phyloP scores from a whole-genome alignment of 805 yeast species.

The Candida oleophila region DNA sequence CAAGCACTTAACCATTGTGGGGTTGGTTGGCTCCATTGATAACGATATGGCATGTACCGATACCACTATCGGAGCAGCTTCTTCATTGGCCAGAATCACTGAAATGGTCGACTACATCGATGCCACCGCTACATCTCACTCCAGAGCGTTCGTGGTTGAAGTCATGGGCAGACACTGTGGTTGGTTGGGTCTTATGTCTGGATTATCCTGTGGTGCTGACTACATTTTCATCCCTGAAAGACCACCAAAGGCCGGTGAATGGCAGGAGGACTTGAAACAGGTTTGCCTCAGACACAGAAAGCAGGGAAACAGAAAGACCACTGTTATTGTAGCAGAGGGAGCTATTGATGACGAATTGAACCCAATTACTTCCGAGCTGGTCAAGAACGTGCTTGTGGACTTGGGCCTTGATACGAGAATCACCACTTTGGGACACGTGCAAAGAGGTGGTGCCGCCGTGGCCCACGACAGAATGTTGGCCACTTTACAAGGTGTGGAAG shows the following conservation, averaged over 20 bases:
- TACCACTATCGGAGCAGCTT: conserved; percentile 78
- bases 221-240: conserved; percentile 78
- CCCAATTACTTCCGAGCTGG: conserved; percentile 66
- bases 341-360: conserved; percentile 69
- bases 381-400: conserved; percentile 61
- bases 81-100: conserved; percentile 74
- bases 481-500: conserved; percentile 80
- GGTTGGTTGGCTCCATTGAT: conserved; percentile 80
- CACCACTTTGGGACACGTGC: conserved; percentile 78
- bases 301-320: conserved; percentile 75
- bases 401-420: conserved; percentile 76
- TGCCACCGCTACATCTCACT: conserved; percentile 81
- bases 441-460: conserved; percentile 81
- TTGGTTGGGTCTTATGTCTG: conserved; percentile 82
- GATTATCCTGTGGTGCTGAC: conserved; percentile 78
- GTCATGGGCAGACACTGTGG: conserved; percentile 93
- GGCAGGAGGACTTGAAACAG: conserved; percentile 68
- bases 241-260: conserved; percentile 61
- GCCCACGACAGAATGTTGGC: conserved; percentile 72
- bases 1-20: conserved; percentile 64
- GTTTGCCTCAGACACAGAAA: conserved; percentile 64
- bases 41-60: conserved; percentile 85
- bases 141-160: conserved; percentile 80
- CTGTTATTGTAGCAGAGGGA: conserved; percentile 82
- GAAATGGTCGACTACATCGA: conserved; percentile 78